Conservation (phyloP, 129 eudicot species). For the Silybum marianum region DNA sequence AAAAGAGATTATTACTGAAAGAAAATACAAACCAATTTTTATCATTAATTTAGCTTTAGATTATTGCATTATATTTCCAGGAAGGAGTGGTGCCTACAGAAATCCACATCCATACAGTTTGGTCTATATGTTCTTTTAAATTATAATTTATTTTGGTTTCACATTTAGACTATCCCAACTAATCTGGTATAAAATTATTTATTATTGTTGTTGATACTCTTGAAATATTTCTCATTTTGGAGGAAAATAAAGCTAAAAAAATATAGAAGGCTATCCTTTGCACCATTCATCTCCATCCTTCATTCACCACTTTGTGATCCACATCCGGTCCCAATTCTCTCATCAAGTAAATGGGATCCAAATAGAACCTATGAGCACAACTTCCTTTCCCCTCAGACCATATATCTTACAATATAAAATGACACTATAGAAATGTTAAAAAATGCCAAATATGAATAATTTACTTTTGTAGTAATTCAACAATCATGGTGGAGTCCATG, state of each 20-base stretch:
- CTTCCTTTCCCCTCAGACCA: constrained; percentile 8
- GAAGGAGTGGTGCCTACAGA: neutral
- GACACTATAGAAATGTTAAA: neutral
- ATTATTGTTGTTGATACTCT: neutral
- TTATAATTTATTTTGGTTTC: neutral
- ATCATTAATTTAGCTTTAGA: neutral
- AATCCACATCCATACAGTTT: neutral
- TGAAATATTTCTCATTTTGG: neutral
- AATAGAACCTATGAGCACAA: neutral
- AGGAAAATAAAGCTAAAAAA: neutral
- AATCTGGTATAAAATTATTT: neutral
- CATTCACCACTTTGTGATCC: neutral
- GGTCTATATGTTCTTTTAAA: neutral
- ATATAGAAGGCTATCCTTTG: neutral
- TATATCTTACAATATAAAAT: constrained; percentile 1
- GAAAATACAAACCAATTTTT: neutral
- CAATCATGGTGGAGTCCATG: neutral
- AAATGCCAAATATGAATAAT: neutral
- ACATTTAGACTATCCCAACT: neutral
- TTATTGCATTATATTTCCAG: neutral
- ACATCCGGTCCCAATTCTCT: neutral
- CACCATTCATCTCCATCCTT: neutral
- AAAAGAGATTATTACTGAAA: neutral
- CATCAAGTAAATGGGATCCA: neutral
- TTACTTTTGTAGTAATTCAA: too few relatives aligned